Percentiles rank a stretch among this genome's conserved stretches.
These are phyloP conservation scores for Otatea glauca DNA, from an alignment of 176 grass and related monocot genomes.

Conservation along the genomic window DNA sequence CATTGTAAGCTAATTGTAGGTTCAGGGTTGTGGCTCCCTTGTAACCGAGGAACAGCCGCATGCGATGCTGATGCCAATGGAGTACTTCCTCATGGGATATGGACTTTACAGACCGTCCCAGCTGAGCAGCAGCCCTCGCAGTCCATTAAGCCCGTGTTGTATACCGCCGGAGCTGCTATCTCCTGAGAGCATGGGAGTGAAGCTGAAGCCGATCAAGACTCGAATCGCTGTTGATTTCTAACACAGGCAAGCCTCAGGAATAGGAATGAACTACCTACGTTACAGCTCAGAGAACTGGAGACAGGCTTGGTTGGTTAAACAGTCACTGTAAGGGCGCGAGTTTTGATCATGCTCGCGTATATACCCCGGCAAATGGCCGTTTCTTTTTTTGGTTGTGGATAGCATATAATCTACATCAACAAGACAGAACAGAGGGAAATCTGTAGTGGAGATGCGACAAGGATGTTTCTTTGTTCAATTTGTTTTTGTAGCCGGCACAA, in stretches of 20 bases:
- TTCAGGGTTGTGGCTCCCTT: conserved; percentile 82
- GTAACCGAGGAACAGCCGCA: conserved; percentile 82
- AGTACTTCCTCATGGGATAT: conserved; percentile 84
- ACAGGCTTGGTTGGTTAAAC: neutral
- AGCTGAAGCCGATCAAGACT: conserved; percentile 93
- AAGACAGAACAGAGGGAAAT: neutral
- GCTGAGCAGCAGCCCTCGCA: conserved; percentile 64
- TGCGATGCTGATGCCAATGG: conserved; percentile 79
- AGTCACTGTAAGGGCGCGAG: neutral
- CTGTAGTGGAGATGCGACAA: neutral
- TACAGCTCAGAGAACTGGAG: conserved; percentile 7
- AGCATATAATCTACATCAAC: conserved; percentile 9
- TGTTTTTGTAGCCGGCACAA: conserved; percentile 40
- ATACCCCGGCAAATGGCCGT: neutral
- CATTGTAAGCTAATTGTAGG: conserved; percentile 46
- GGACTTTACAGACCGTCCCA: conserved; percentile 72
- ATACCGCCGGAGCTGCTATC: conserved; percentile 85
- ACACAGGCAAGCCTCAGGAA: conserved; percentile 3
- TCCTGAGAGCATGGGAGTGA: conserved; percentile 87
- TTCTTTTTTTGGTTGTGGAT: conserved; percentile 2
- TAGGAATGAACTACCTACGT: neutral
- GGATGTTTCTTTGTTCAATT: conserved; percentile 39
- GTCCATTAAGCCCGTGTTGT: conserved; percentile 69
- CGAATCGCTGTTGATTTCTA: conserved; percentile 53
- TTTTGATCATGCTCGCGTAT: neutral